phyloP scores from a whole-genome alignment of 1,284 basidiomycete genomes.

The Sanguinoderma infundibulare region DNA sequence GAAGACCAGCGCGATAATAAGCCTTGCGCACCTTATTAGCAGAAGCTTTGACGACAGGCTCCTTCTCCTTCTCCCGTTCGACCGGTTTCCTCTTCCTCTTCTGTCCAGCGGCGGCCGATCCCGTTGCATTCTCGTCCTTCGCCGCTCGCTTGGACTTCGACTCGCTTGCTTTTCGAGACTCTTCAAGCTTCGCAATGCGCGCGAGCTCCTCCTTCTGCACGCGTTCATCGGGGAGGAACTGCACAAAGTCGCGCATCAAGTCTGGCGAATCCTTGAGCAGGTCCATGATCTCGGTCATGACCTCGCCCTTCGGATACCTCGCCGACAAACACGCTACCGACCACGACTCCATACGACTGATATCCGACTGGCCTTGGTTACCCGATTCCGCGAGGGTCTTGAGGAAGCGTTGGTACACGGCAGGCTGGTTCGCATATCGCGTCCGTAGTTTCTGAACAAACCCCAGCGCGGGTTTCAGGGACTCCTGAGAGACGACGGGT shows the following conservation, averaged over 20 bases:
- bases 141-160: slow-evolving; percentile 25
- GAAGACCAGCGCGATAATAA: not conserved
- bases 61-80: slow-evolving; percentile 41
- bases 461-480: slow-evolving; percentile 79
- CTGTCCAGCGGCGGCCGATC: slow-evolving; percentile 46
- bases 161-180: slow-evolving; percentile 23
- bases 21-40: slow-evolving; percentile 36
- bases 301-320: slow-evolving; percentile 55
- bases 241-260: slow-evolving; percentile 88
- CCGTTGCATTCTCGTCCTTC: slow-evolving; percentile 13
- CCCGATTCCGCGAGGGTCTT: slow-evolving; percentile 82
- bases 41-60: slow-evolving; percentile 32
- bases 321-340: slow-evolving; percentile 43
- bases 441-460: slow-evolving; percentile 99
- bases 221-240: slow-evolving; percentile 84
- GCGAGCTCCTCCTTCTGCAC: slow-evolving; percentile 49
- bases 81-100: slow-evolving; percentile 68
- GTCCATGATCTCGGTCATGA: slow-evolving; percentile 83
- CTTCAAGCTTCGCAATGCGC: slow-evolving; percentile 29
- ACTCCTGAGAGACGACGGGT: slow-evolving; percentile 19
- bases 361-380: slow-evolving; percentile 62
- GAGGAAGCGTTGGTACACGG: slow-evolving; percentile 93
- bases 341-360: slow-evolving; percentile 61
- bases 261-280: slow-evolving; percentile 92
- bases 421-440: slow-evolving; percentile 82